Evolutionary conservation across 495 filamentous ascomycete species (phyloP).

Genomic region (Geopyxis carbonaria): DNA sequence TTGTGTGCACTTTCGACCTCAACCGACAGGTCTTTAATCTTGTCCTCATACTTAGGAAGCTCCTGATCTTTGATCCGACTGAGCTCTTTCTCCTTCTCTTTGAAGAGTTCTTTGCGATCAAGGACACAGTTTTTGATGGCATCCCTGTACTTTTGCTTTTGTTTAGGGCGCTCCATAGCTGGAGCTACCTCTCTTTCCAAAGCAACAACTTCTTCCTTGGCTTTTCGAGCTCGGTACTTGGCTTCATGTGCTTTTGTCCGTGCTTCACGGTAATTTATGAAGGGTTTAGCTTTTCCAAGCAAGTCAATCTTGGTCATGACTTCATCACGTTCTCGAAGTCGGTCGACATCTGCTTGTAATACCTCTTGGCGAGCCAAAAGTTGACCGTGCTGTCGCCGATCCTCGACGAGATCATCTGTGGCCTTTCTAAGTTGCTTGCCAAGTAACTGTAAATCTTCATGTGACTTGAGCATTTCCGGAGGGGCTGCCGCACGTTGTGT

Average conservation of each 20-base stretch:
- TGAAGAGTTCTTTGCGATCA: neutral
- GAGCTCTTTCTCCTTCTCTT: slow-evolving; percentile 31
- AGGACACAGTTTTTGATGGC: slow-evolving; percentile 14
- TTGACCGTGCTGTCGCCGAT: slow-evolving; percentile 44
- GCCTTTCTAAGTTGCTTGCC: slow-evolving; percentile 51
- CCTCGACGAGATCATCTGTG: slow-evolving; percentile 38
- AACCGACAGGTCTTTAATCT: slow-evolving; percentile 37
- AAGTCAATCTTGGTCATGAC: slow-evolving; percentile 49
- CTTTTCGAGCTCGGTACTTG: slow-evolving; percentile 32
- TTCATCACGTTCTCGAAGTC: slow-evolving; percentile 54
- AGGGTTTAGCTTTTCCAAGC: slow-evolving; percentile 46
- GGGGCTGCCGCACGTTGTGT: slow-evolving; percentile 79
- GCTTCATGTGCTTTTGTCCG: slow-evolving; percentile 24
- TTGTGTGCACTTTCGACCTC: slow-evolving; percentile 43
- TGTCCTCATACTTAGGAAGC: slow-evolving; percentile 32
- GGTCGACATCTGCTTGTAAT: slow-evolving; percentile 66
- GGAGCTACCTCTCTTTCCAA: slow-evolving; percentile 50
- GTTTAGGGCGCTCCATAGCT: slow-evolving; percentile 43
- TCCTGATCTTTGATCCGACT: slow-evolving; percentile 38
- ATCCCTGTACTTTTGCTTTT: slow-evolving; percentile 44
- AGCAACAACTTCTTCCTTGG: slow-evolving; percentile 35
- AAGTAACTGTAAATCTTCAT: slow-evolving; percentile 52
- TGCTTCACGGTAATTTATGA: slow-evolving; percentile 43
- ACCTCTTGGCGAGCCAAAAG: slow-evolving; percentile 58
- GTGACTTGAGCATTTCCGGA: slow-evolving; percentile 61